A percentile compares a stretch with the other conserved stretches of the same genome.
These are phyloP conservation scores for Adansonia gregorii DNA, from an alignment of 441 rosid genomes.

Conservation along the genomic window DNA sequence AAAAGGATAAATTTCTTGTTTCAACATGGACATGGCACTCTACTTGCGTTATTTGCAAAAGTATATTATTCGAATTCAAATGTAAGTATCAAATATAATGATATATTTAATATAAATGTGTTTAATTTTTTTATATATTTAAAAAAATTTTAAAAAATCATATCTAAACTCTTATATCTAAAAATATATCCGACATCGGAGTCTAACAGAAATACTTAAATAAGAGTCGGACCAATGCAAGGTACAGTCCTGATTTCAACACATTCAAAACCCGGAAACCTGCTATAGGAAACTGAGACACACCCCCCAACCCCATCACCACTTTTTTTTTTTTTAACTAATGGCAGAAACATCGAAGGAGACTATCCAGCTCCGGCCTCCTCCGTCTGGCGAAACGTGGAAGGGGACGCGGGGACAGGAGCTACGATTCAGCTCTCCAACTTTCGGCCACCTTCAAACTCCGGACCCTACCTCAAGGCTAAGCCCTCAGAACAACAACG, in stretches of 20 bases:
- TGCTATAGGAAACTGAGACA: neutral
- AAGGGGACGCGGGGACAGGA: neutral
- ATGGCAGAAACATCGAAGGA: conserved; percentile 31
- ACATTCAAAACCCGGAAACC: conserved; percentile 8
- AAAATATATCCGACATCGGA: too few relatives aligned
- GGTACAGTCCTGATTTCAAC: neutral
- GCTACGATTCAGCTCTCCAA: neutral
- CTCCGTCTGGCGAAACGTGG: neutral
- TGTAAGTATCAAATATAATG: too few relatives aligned
- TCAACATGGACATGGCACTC: neutral
- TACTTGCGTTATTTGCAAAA: conserved; percentile 9
- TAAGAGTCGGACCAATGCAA: neutral
- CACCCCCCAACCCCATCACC: neutral
- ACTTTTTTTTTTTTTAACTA: neutral
- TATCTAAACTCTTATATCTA: too few relatives aligned
- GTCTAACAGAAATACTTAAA: too few relatives aligned
- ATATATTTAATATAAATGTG: too few relatives aligned
- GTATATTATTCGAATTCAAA: too few relatives aligned
- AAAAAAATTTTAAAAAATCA: too few relatives aligned
- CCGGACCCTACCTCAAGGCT: conserved; percentile 24
- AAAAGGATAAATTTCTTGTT: too few relatives aligned
- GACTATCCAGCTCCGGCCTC: neutral
- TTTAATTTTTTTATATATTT: too few relatives aligned
- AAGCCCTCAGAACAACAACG: conserved; percentile 33
- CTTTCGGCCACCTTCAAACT: neutral